These are phyloP conservation scores for Kondoa subrosea DNA, from an alignment of 768 basidiomycete species.

Conservation along the genomic window DNA sequence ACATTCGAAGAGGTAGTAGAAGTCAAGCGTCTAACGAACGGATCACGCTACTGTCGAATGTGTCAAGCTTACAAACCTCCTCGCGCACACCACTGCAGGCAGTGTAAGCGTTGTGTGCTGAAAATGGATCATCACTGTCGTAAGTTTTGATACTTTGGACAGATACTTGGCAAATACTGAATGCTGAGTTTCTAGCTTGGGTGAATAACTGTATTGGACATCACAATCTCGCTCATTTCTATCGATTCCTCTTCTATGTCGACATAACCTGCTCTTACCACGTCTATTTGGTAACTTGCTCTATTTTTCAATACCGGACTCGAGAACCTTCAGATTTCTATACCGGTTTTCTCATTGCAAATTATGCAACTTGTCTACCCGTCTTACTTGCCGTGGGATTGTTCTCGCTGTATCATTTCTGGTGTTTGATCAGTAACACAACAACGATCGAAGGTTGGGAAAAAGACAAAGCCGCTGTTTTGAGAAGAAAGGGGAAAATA, in stretches of 20 bases:
- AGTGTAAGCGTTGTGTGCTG: constrained; percentile 68
- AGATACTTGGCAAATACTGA: constrained; percentile 6
- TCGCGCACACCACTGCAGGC: constrained; percentile 70
- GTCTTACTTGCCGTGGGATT: constrained; percentile 72
- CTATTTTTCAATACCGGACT: constrained; percentile 14
- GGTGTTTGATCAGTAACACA: constrained; percentile 54
- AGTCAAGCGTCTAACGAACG: constrained; percentile 72
- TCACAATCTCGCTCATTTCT: constrained; percentile 57
- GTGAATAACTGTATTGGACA: constrained; percentile 88
- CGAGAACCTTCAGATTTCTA: constrained; percentile 42
- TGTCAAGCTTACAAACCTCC: constrained; percentile 42
- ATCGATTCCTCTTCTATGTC: constrained; percentile 83
- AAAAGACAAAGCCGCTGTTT: constrained; percentile 78
- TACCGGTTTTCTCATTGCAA: constrained; percentile 55
- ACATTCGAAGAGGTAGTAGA: constrained; percentile 52
- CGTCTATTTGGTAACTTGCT: constrained; percentile 54
- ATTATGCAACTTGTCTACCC: constrained; percentile 67
- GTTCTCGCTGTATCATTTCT: constrained; percentile 84
- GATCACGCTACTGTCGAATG: constrained; percentile 67
- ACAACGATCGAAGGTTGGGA: constrained; percentile 98
- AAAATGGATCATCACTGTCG: constrained; percentile 52
- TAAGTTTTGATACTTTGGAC: constrained; percentile 3
- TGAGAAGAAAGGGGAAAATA: constrained; percentile 71
- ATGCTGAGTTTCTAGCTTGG: constrained; percentile 43
- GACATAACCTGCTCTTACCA: constrained; percentile 80